phyloP scores from a whole-genome alignment of 108 stramenopile genomes.

The Nannochloropsis salina region DNA sequence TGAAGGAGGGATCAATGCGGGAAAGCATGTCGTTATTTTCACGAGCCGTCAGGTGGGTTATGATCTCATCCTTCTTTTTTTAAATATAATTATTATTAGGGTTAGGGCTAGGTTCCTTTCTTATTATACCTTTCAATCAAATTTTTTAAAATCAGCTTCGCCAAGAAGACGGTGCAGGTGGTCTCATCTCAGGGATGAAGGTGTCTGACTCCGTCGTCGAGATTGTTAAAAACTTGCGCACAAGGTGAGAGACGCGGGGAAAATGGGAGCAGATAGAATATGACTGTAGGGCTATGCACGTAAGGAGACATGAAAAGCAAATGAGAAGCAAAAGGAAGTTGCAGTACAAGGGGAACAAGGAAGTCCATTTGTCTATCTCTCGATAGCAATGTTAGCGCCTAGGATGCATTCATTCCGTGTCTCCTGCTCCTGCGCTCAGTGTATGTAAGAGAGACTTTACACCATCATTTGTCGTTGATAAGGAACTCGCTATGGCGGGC shows the following conservation, averaged over 20 bases:
- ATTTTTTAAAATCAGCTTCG: not conserved
- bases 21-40: slow-evolving; percentile 36
- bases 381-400: no score
- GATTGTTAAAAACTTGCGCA: slow-evolving; percentile 21
- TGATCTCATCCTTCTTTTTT: not conserved
- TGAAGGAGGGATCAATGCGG: slow-evolving; percentile 13
- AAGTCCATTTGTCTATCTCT: no score
- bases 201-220: slow-evolving; percentile 27
- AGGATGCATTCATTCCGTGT: no score
- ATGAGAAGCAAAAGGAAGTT: no score
- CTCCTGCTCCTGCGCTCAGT: no score
- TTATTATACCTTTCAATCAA: not conserved
- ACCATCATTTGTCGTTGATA: no score
- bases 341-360: no score
- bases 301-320: no score
- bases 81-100: not conserved
- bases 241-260: not conserved
- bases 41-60: slow-evolving; percentile 31
- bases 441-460: no score
- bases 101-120: not conserved
- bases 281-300: no score
- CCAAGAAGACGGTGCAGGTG: slow-evolving; percentile 36
- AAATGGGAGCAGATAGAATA: not conserved
- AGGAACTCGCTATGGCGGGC: no score
- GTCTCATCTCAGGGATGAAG: slow-evolving; percentile 25